Conservation (phyloP, 1,284 basidiomycete species). For the Ustilago nuda region DNA sequence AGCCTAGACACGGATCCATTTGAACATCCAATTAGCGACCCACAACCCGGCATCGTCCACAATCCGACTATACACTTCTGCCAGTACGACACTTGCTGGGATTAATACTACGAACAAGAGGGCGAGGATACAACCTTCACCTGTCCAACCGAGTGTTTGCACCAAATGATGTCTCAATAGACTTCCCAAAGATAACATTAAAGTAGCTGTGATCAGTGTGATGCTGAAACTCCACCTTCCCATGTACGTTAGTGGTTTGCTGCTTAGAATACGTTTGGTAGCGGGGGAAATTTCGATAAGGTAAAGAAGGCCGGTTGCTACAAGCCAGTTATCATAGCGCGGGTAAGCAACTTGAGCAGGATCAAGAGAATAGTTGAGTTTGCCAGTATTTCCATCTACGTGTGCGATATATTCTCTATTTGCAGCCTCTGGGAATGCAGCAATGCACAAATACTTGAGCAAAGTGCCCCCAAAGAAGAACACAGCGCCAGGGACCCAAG, state of each 20-base stretch:
- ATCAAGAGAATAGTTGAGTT: conserved; percentile 39
- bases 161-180: conserved; percentile 31
- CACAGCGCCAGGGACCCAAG: conserved; percentile 31
- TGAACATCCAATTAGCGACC: conserved; percentile 40
- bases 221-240: conserved; percentile 54
- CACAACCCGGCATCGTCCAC: conserved; percentile 43
- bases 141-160: conserved; percentile 19
- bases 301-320: conserved; percentile 44
- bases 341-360: conserved; percentile 36
- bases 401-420: conserved; percentile 46
- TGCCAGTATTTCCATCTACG: conserved; percentile 46
- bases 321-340: conserved; percentile 58
- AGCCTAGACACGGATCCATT: conserved; percentile 37
- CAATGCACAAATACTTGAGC: conserved; percentile 60
- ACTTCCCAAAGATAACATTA: conserved; percentile 54
- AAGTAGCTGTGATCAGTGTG: conserved; percentile 48
- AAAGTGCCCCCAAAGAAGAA: conserved; percentile 32
- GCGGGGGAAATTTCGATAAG: conserved; percentile 48
- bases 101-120: conserved; percentile 36
- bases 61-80: conserved; percentile 33
- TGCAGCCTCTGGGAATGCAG: conserved; percentile 26
- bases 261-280: conserved; percentile 18
- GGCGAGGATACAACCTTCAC: conserved; percentile 21
- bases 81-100: conserved; percentile 27
- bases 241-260: conserved; percentile 21